Evolutionary conservation across 495 filamentous ascomycete genomes (phyloP).

Genomic region (Talaromyces thailandensis): DNA sequence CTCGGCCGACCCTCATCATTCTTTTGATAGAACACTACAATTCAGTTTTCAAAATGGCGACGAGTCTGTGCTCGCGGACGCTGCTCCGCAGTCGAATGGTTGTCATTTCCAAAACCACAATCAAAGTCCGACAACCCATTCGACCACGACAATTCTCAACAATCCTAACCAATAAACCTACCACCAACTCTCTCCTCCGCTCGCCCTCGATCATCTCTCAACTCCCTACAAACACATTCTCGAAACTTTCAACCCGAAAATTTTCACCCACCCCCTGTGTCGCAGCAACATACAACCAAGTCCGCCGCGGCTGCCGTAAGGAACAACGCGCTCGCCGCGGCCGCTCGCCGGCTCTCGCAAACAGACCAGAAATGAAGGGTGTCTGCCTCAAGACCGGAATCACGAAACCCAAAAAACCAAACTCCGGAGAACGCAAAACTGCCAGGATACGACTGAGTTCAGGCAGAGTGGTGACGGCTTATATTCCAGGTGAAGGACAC

Average conservation of each 20-base stretch:
- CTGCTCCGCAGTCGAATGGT: neutral
- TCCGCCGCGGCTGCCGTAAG: conserved; percentile 63
- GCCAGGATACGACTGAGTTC: conserved; percentile 81
- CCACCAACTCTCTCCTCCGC: neutral
- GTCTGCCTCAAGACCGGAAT: conserved; percentile 89
- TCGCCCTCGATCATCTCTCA: neutral
- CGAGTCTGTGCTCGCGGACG: conserved; percentile 1
- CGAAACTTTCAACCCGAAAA: conserved; percentile 16
- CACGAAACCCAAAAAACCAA: conserved; percentile 96
- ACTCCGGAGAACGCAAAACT: conserved; percentile 90
- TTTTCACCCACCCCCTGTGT: conserved; percentile 36
- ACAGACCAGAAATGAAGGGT: conserved; percentile 79
- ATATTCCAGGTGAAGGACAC: conserved; percentile 96
- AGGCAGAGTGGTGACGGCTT: conserved; percentile 77
- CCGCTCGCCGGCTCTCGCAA: conserved; percentile 72
- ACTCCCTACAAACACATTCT: neutral
- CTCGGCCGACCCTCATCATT: neutral
- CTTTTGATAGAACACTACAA: neutral
- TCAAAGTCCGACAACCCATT: neutral
- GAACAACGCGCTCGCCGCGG: conserved; percentile 69
- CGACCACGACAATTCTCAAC: neutral
- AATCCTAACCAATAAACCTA: neutral
- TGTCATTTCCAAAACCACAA: neutral
- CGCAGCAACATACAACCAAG: conserved; percentile 44
- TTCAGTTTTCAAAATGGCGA: neutral